A percentile compares a stretch with the other conserved stretches of the same genome.
Conservation (phyloP, 768 basidiomycete genomes). For the Panellus pusillus region DNA sequence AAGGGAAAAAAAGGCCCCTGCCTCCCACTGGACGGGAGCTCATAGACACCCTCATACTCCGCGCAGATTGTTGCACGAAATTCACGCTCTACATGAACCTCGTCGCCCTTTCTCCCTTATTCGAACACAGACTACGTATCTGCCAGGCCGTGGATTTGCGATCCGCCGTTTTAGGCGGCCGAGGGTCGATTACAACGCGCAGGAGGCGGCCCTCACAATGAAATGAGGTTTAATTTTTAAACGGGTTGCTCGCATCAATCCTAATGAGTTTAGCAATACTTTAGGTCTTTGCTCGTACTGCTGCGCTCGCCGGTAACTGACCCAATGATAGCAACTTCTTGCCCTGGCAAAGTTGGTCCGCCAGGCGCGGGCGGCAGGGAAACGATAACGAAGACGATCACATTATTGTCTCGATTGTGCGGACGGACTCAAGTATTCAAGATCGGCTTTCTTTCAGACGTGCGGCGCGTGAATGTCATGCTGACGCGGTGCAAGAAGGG, state of each 20-base stretch:
- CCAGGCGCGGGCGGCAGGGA: slow-evolving; percentile 36
- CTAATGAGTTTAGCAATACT: slow-evolving; percentile 18
- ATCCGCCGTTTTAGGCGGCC: slow-evolving; percentile 28
- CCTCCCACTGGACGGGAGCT: slow-evolving; percentile 20
- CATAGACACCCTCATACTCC: slow-evolving; percentile 34
- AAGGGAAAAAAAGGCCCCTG: neutral
- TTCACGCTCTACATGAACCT: slow-evolving; percentile 47
- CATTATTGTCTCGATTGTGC: slow-evolving; percentile 51
- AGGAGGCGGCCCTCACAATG: slow-evolving; percentile 22
- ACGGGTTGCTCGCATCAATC: slow-evolving; percentile 24
- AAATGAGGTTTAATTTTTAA: slow-evolving; percentile 5
- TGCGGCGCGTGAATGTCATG: slow-evolving; percentile 53
- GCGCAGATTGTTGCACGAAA: slow-evolving; percentile 31
- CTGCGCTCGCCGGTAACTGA: no score
- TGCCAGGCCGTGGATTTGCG: slow-evolving; percentile 40
- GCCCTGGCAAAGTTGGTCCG: slow-evolving; percentile 38
- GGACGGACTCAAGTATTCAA: slow-evolving; percentile 40
- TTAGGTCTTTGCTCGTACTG: slow-evolving; percentile 23
- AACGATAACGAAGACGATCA: slow-evolving; percentile 48
- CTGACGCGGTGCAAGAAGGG: slow-evolving; percentile 48
- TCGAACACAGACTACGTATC: slow-evolving; percentile 38
- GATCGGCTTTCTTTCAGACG: slow-evolving; percentile 47
- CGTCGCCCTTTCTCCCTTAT: slow-evolving; percentile 38
- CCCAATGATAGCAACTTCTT: slow-evolving; percentile 31
- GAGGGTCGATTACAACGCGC: slow-evolving; percentile 36